Conservation (phyloP, 495 filamentous ascomycete species). For the Neurospora africana region DNA sequence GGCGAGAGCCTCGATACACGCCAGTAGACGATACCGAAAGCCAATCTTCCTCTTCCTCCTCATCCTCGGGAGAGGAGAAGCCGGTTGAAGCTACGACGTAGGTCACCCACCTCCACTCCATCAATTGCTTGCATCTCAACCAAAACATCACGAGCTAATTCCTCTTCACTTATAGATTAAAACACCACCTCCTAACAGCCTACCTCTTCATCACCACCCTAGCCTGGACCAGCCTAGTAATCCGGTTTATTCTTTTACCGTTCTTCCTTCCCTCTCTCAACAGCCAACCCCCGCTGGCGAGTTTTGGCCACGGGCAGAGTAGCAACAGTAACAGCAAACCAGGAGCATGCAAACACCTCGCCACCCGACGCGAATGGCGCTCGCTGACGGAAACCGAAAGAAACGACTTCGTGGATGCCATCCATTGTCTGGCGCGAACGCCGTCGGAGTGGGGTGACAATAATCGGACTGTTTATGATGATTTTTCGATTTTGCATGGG, state of each 20-base stretch:
- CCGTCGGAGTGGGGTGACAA: background rate
- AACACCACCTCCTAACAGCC: background rate
- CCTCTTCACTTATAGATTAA: background rate
- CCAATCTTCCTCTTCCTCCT: background rate
- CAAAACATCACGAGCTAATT: background rate
- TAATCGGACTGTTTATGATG: background rate
- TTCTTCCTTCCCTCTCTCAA: background rate
- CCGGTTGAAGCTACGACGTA: background rate
- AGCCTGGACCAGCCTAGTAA: background rate
- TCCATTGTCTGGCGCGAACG: background rate
- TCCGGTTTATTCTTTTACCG: background rate
- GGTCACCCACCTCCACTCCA: background rate
- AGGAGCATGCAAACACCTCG: background rate
- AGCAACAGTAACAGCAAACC: background rate
- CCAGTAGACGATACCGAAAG: background rate
- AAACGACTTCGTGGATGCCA: background rate
- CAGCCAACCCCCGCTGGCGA: no score
- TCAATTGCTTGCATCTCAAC: background rate
- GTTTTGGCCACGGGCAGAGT: background rate
- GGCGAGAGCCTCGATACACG: background rate
- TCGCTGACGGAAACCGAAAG: background rate
- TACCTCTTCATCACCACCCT: background rate
- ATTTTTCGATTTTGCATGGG: slow-evolving; percentile 1
- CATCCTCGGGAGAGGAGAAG: background rate
- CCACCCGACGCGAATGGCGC: background rate